Evolutionary conservation across 441 rosid genomes (phyloP).

Genomic region (Pelargonium citronellum): DNA sequence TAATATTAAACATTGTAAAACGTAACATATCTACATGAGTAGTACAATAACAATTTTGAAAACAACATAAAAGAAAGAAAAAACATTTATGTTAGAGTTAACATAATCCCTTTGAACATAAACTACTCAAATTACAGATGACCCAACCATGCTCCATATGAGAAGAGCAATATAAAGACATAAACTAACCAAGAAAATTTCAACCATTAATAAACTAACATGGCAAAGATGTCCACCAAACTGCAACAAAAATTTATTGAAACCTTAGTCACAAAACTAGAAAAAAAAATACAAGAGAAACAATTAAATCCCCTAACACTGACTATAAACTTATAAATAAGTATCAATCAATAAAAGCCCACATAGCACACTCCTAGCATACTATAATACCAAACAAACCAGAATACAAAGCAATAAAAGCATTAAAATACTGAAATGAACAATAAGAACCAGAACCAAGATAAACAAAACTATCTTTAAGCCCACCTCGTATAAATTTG

Average conservation of each 20-base stretch:
- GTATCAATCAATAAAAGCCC: background rate
- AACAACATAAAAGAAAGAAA: background rate
- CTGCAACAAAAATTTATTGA: background rate
- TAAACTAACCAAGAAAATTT: background rate
- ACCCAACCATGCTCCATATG: background rate
- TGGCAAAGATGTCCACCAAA: background rate
- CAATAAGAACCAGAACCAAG: background rate
- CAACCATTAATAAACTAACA: background rate
- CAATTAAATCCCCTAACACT: background rate
- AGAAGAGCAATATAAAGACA: background rate
- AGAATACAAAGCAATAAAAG: background rate
- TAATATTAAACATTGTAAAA: background rate
- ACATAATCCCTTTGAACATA: background rate
- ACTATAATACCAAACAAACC: background rate
- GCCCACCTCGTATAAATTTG: background rate
- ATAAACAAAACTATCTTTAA: background rate
- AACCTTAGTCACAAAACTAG: background rate
- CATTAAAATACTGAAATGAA: background rate
- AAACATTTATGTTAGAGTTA: background rate
- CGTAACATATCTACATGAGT: background rate
- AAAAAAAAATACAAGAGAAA: background rate
- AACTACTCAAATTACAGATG: background rate
- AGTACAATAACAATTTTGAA: background rate
- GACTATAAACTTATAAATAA: background rate
- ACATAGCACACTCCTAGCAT: background rate